Base-by-base conservation (phyloP, 495 filamentous ascomycete genomes). In the Cudoniella acicularis region DNA sequence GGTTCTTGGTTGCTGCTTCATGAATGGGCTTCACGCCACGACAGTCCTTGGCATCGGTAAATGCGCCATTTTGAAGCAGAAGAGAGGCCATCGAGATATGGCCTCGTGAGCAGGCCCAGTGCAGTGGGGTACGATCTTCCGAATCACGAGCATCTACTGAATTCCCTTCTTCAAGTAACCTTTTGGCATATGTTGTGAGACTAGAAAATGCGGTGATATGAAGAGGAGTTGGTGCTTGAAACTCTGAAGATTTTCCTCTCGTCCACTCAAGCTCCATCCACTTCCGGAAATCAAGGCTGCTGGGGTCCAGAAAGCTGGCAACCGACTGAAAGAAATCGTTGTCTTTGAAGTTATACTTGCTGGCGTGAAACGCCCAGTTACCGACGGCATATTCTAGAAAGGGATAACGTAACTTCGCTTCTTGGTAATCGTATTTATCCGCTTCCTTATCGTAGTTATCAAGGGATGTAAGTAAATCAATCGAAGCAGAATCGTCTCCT, bases 301-400 rank as follows among this genome's bases (percentile, higher is more conserved):
- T n/a, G n/a, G 52, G 52, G 24, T 47, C 47, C 6, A 61, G 21
- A 21, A 57, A 63, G n/a, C 13, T 9, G 13, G n/a, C 49, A 3
- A 63, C 4, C 0, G 27, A 25, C 1, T 25, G 1, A 25, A 53
- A 63, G 27, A 66, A 46, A 20, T 47, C 43, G 18, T 16, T 4
- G 55, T 67, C 53, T 16, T 49, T 2, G 30, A 40, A 40, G 10
- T 54, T 52, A n/a, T 27, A 52, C 27, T 55, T 53, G 9, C 42
- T 25, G 2, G 63, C 63, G 56, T 75, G 73, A 36, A 56, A 64
- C 10, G 30, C 40, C 64, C 63, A 67, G 51, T 73, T 64, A 1
- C 45, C 25, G 10, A 57, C 43, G 2, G 73, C 69, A 53, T 75
- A 75, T 25, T 67, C 51, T 1, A 72, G 49, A 51, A 75, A 69